Conservation (phyloP, 2,329 filamentous ascomycete genomes). For the Huntiella abstrusa region DNA sequence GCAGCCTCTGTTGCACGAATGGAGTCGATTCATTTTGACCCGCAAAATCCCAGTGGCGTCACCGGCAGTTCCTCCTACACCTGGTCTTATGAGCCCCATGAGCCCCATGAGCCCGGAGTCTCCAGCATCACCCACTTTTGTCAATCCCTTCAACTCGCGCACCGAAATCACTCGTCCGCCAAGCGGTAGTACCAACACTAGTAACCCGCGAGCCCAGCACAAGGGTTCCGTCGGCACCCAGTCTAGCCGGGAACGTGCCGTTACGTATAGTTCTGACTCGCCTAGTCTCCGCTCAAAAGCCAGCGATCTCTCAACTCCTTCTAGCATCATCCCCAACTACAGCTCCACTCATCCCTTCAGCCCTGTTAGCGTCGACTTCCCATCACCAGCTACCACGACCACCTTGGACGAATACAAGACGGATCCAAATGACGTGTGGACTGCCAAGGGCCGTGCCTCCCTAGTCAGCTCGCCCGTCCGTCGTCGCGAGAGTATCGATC, state of each 20-base stretch:
- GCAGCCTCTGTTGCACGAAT: conserved; percentile 35
- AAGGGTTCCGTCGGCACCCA: conserved; percentile 30
- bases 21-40: conserved; percentile 34
- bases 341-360: conserved; percentile 6
- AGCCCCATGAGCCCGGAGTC: conserved; percentile 19
- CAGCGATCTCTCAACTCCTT: conserved; percentile 43
- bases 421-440: conserved; percentile 39
- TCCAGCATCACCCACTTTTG: conserved; percentile 34
- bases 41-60: conserved; percentile 17
- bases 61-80: neutral
- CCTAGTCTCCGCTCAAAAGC: conserved; percentile 42
- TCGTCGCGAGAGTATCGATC: conserved; percentile 32
- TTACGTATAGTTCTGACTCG: conserved; percentile 36
- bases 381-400: conserved; percentile 34
- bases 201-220: conserved; percentile 21
- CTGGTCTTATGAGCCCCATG: conserved; percentile 23
- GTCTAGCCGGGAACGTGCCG: conserved; percentile 25
- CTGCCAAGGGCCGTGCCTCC: conserved; percentile 38
- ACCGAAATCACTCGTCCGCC: conserved; percentile 25
- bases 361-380: conserved; percentile 34
- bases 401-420: conserved; percentile 31
- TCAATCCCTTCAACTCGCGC: conserved; percentile 30
- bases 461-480: conserved; percentile 37
- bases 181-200: conserved; percentile 23
- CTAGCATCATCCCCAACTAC: conserved; percentile 20